A percentile compares a stretch with the other conserved stretches of the same genome.
phyloP scores from a whole-genome alignment of 23 red algal genomes.

The Agarophyton chilense region DNA sequence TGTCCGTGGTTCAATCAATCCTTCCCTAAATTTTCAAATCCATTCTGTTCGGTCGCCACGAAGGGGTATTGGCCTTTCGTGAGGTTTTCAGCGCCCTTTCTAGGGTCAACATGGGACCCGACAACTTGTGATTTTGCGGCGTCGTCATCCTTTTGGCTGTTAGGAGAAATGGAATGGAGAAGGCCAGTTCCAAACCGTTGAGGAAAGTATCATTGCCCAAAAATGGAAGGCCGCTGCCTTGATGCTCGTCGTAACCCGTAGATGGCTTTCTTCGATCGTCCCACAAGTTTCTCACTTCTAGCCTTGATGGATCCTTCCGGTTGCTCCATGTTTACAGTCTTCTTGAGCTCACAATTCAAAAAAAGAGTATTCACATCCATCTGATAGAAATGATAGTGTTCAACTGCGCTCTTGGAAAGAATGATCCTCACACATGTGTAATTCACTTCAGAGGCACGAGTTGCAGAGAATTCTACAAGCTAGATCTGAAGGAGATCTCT shows the following conservation, averaged over 20 bases:
- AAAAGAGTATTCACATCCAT: slow-evolving; percentile 55
- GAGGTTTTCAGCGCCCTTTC: too few species aligned
- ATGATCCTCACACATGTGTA: slow-evolving; percentile 37
- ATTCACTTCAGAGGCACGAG: slow-evolving; percentile 42
- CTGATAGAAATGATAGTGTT: slow-evolving; percentile 6
- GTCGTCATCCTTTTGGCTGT: too few species aligned
- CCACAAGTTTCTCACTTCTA: neutral
- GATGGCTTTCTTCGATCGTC: slow-evolving; percentile 26
- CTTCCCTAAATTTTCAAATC: too few species aligned
- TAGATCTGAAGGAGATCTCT: slow-evolving; percentile 21
- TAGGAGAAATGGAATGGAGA: too few species aligned
- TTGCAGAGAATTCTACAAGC: slow-evolving; percentile 9
- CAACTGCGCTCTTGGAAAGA: neutral
- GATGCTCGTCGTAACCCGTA: slow-evolving; percentile 40
- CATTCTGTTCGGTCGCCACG: too few species aligned
- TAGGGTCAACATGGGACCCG: too few species aligned
- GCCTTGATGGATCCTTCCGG: slow-evolving; percentile 9
- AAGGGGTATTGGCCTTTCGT: too few species aligned
- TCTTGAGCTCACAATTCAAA: slow-evolving; percentile 44
- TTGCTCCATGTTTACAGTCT: slow-evolving; percentile 57
- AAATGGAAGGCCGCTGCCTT: slow-evolving; percentile 30
- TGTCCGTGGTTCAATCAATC: too few species aligned
- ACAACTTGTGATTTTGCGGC: too few species aligned
- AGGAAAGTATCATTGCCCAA: too few species aligned
- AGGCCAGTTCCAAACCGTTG: too few species aligned